These are phyloP conservation scores for Triticum turgidum DNA, from an alignment of 176 grass and related monocot species.

Conservation along the genomic window DNA sequence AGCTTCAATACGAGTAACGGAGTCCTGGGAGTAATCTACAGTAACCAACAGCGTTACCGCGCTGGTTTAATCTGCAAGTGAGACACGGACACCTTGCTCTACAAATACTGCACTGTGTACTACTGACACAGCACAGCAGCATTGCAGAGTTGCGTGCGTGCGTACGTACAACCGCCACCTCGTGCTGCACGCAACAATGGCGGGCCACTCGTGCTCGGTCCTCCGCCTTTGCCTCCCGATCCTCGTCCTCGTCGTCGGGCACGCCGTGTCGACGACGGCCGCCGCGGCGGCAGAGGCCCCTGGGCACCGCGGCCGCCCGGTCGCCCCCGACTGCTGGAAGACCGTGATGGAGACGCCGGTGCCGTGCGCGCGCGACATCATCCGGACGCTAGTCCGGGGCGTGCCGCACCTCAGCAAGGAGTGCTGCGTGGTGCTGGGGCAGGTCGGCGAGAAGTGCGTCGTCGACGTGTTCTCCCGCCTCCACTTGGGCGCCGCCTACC, in stretches of 20 bases:
- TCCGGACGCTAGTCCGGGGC: slow-evolving; percentile 4
- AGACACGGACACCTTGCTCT: not conserved
- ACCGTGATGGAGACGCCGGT: slow-evolving; percentile 8
- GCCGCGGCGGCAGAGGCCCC: not conserved
- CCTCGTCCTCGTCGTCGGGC: not conserved
- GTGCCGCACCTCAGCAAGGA: not conserved
- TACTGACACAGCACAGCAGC: not conserved
- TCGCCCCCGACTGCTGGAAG: slow-evolving; percentile 4
- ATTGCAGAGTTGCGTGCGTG: not conserved
- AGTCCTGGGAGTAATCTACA: not conserved
- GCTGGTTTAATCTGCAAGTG: not conserved
- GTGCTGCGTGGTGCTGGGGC: slow-evolving; percentile 24
- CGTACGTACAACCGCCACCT: no score
- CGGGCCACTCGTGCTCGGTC: not conserved
- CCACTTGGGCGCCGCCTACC: not conserved
- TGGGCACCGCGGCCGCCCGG: not conserved
- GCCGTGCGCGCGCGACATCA: slow-evolving; percentile 21
- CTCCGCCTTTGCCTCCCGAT: not conserved
- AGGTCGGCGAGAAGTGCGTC: slow-evolving; percentile 24
- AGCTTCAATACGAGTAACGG: not conserved
- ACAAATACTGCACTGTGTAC: not conserved
- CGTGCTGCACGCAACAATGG: not conserved
- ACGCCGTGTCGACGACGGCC: not conserved
- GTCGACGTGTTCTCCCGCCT: slow-evolving; percentile 19
- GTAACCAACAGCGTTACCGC: not conserved